Evolutionary conservation across 2,329 filamentous ascomycete genomes (phyloP).

Genomic region (Pseudocercospora ulei): DNA sequence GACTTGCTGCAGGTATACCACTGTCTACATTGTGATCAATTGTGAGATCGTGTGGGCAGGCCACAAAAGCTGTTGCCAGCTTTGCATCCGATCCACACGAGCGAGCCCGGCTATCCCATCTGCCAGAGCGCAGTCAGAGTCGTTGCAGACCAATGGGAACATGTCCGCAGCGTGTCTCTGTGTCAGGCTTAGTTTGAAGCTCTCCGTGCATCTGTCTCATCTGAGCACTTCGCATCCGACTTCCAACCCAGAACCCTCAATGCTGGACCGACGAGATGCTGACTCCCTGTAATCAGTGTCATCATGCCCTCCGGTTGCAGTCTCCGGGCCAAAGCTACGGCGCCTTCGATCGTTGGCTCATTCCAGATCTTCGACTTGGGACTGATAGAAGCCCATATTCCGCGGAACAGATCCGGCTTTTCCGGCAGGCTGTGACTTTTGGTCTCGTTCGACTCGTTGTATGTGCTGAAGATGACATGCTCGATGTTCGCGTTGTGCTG

Average conservation of each 20-base stretch:
- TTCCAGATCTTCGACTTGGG: slow-evolving; percentile 10
- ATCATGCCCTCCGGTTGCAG: slow-evolving; percentile 7
- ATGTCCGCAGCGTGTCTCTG: no score
- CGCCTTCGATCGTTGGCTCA: slow-evolving; percentile 18
- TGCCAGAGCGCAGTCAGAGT: no score
- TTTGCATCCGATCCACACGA: no score
- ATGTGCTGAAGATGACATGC: slow-evolving; percentile 27
- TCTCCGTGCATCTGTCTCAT: no score
- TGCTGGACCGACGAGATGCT: slow-evolving; percentile 20
- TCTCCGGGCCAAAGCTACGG: slow-evolving; percentile 10
- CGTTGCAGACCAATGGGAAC: no score
- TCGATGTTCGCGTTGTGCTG: slow-evolving; percentile 12
- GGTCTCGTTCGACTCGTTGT: slow-evolving; percentile 15
- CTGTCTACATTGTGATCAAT: no score
- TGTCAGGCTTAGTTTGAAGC: no score
- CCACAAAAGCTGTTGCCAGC: no score
- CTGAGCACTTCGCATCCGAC: background rate
- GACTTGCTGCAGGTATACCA: no score
- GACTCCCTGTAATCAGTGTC: slow-evolving; percentile 20
- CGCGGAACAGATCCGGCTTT: slow-evolving; percentile 9
- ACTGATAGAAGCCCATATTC: slow-evolving; percentile 7
- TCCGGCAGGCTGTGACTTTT: slow-evolving; percentile 2
- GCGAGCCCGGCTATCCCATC: no score
- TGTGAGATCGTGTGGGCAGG: no score
- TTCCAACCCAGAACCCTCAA: slow-evolving; percentile 13